Base-by-base conservation (phyloP, 2,329 filamentous ascomycete genomes). In the Talaromyces sp. region DNA sequence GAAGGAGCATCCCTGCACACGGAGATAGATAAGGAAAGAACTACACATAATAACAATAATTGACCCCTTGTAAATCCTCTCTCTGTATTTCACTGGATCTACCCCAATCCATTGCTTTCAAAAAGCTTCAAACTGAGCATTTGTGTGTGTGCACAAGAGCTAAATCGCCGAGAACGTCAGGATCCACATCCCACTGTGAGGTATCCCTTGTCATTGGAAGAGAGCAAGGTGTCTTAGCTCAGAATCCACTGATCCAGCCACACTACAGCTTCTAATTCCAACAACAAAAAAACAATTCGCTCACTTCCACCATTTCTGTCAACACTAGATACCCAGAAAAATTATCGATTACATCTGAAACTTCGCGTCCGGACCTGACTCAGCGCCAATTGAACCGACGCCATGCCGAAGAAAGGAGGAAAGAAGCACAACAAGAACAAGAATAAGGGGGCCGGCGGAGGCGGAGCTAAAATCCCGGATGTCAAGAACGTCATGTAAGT, bases 131-230 rank as follows among this genome's bases (percentile, higher is more conserved):
- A n/a, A n/a, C n/a, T n/a, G n/a, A n/a, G n/a, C 33, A 28, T 33
- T n/a, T 52, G 35, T 52, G 35, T 37, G 31, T 28, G 48, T 52
- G 46, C 31, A 28, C 31, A 22, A 2, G 5, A 17, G 33, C 48
- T 39, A 19, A n/a, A 52, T 52, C 33, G 33, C 48, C 35, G 48
- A 19, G 48, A 52, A 52, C 48, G 48, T 52, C 40, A 31, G n/a
- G 35, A 45, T 39, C 50, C 39, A 57, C 33, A 48, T 21, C 37
- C 39, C 28, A 41, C 57, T 15, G 10, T 31, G n/a, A n/a, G n/a
- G n/a, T 35, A 59, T 59, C 57, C 56, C 56, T 52, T 59, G 52
- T 55, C 40, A 59, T 59, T 59, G 57, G 53, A 43, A 54, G 51
- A 40, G 41, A 53, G 51, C 52, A 55, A 59, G 57, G 51, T 48